Conservation (phyloP, 2,329 filamentous ascomycete species). For the Falciphora oryzae region DNA sequence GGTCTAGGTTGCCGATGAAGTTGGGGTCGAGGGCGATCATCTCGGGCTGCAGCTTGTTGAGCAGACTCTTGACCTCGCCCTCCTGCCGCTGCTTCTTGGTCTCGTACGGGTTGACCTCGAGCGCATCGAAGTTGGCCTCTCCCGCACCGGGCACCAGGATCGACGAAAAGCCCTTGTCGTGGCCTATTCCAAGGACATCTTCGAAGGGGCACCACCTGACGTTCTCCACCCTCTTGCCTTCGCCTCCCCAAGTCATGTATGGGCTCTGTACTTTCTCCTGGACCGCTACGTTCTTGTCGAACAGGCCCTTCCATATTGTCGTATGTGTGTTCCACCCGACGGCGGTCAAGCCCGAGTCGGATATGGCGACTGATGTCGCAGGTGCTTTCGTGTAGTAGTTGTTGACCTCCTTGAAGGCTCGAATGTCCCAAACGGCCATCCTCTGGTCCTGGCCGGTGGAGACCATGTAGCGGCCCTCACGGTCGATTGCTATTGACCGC, state of each 20-base stretch:
- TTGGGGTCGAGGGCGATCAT: constrained; percentile 96
- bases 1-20: constrained; percentile 82
- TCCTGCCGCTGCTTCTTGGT: constrained; percentile 89
- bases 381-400: constrained; percentile 81
- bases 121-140: constrained; percentile 90
- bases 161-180: constrained; percentile 81
- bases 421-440: constrained; percentile 20
- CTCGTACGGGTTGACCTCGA: constrained; percentile 94
- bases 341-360: constrained; percentile 79
- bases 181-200: constrained; percentile 81
- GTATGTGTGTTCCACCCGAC: constrained; percentile 88
- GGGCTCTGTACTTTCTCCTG: constrained; percentile 78
- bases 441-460: constrained; percentile 19
- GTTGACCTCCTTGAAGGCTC: constrained; percentile 71
- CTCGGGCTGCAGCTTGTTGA: constrained; percentile 93
- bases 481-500: constrained; percentile 75
- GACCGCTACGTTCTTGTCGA: constrained; percentile 60
- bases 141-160: constrained; percentile 92
- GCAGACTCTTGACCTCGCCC: constrained; percentile 77
- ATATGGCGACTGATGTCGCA: constrained; percentile 78
- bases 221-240: constrained; percentile 73
- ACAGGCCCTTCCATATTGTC: constrained; percentile 87
- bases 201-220: constrained; percentile 93
- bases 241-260: constrained; percentile 90
- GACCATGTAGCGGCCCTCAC: constrained; percentile 65